Base-by-base conservation (phyloP, 179 eudicot genomes). In the Pouteria campechiana region DNA sequence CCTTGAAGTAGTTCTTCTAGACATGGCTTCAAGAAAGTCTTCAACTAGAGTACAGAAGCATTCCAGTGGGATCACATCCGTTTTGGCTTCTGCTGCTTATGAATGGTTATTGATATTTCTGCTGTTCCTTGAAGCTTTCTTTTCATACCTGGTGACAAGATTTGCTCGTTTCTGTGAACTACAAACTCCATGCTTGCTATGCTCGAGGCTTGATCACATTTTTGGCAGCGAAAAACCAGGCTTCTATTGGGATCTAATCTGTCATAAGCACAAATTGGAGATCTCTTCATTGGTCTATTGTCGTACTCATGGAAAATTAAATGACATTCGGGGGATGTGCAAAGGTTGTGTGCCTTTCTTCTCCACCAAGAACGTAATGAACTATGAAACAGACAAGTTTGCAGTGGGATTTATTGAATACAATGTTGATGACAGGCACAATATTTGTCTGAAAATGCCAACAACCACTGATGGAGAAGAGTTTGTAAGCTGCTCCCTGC, bases 61-160 rank as follows among this genome's bases (percentile, higher is more conserved):
- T n/a, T n/a, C n/a, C n/a, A n/a, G n/a, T n/a, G n/a, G n/a, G n/a
- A n/a, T n/a, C n/a, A 30, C 31, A 27, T 28, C 37, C 25, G 61
- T 79, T 45, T 69, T 90, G 14, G 62, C 63, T 46, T 76, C 81
- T 37, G 80, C 79, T 24, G 61, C 58, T 13, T 79, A 79, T 25
- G 98, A 90, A 73, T 90, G 98, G 98, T 50, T 66, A 22, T 60
- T 90, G 22, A 68, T 90, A 22, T 37, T 67, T 58, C 65, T 86
- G 34, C 68, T 90, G 55, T 72, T 90, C 34, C 63, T 77, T 12
- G 83, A 87, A 48, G 87, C 89, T 27, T 68, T 81, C 3, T 79
- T 87, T 59, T 79, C 87, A 3, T 87, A 72, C 64, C 54, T 73
- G 28, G 63, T 86, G 32, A 63, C 71, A 20, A 90, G 67, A 41